These are phyloP conservation scores for Fusarium continuum DNA, from an alignment of 2,329 filamentous ascomycete species.

Conservation along the genomic window DNA sequence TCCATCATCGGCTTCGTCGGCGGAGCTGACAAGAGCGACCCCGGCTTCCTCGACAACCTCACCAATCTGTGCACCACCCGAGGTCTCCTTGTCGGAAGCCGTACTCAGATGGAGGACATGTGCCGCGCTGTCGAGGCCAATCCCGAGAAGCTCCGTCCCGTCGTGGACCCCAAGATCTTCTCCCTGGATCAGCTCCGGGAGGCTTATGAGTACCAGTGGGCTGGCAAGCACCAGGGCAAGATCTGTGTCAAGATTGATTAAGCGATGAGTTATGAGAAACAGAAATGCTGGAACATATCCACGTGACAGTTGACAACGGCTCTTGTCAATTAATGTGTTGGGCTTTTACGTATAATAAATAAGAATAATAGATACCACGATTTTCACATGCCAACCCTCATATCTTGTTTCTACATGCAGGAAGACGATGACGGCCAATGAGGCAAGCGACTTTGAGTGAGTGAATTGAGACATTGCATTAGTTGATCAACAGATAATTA, in stretches of 20 bases:
- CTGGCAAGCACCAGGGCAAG: constrained; percentile 53
- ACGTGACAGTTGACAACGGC: background rate
- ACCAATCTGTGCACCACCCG: constrained; percentile 52
- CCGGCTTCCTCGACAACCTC: constrained; percentile 49
- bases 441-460: background rate
- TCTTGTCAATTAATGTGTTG: background rate
- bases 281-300: background rate
- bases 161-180: constrained; percentile 58
- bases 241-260: constrained; percentile 48
- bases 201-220: constrained; percentile 54
- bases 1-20: constrained; percentile 52
- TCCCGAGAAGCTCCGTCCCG: constrained; percentile 54
- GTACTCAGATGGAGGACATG: constrained; percentile 62
- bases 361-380: constrained; percentile 26
- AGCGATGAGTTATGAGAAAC: constrained; percentile 8
- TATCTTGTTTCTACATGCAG: too few relatives aligned
- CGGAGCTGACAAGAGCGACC: constrained; percentile 41
- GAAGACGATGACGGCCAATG: too few relatives aligned
- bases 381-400: background rate
- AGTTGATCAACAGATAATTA: constrained; percentile 20
- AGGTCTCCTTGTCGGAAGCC: constrained; percentile 57
- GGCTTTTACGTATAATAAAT: background rate
- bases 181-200: constrained; percentile 56
- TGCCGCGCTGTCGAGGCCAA: constrained; percentile 58
- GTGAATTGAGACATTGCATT: background rate